These are phyloP conservation scores for Pseudonitzschia pungens DNA, from an alignment of 108 stramenopile species.

Conservation along the genomic window DNA sequence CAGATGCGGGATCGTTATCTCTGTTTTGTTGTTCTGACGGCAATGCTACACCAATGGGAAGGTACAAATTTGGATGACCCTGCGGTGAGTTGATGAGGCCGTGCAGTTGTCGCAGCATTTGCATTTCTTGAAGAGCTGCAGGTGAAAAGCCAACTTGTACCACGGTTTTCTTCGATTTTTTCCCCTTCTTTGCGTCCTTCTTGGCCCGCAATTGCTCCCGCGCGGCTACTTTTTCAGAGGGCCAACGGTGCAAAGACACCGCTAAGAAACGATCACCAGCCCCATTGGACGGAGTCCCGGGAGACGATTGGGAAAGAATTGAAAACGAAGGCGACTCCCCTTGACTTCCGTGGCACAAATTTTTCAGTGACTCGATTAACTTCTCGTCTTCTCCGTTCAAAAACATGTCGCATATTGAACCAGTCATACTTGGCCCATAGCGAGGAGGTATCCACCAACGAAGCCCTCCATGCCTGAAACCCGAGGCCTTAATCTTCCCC, in stretches of 20 bases:
- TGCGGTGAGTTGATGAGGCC: conserved; percentile 73
- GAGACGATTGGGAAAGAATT: conserved; percentile 38
- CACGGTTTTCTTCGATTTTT: conserved; percentile 25
- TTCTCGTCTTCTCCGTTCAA: conserved; percentile 29
- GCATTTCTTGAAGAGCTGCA: conserved; percentile 85
- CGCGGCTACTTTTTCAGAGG: conserved; percentile 72
- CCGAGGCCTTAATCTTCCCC: conserved; percentile 53
- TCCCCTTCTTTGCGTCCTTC: conserved; percentile 23
- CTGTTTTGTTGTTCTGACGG: conserved; percentile 38
- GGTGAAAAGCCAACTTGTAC: conserved; percentile 68
- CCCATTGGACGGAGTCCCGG: conserved; percentile 19
- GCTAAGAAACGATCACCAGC: conserved; percentile 53
- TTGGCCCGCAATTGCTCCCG: conserved; percentile 44
- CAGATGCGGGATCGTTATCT: neutral
- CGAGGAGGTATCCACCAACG: conserved; percentile 83
- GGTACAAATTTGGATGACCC: conserved; percentile 86
- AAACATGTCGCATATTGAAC: conserved; percentile 74
- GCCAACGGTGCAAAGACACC: conserved; percentile 84
- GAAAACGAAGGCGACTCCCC: conserved; percentile 55
- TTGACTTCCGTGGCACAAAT: conserved; percentile 52
- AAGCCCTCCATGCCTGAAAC: conserved; percentile 59
- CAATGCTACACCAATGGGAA: conserved; percentile 74
- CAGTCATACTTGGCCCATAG: conserved; percentile 63
- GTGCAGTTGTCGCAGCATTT: conserved; percentile 73
- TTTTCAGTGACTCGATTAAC: conserved; percentile 31